Base-by-base conservation (phyloP, 108 stramenopile species). In the Nitzschia putrida region DNA sequence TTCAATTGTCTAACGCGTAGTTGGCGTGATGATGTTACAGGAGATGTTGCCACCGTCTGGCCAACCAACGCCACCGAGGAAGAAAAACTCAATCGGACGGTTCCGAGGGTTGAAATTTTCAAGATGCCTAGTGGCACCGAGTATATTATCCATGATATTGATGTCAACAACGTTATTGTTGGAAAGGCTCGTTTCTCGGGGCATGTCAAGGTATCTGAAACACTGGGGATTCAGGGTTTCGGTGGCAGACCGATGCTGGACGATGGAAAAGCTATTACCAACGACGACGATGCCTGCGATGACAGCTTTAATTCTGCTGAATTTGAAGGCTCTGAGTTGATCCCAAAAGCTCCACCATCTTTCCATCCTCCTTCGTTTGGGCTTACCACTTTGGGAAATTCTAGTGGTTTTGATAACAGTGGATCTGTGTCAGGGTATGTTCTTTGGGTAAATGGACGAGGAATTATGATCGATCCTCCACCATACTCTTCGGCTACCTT, bases 391-490 rank as follows among this genome's bases (percentile, higher is more conserved):
- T 76, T 97, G 14, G 95, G 97, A 7, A 95, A 92, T 80, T 96
- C 95, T 0, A 94, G 95, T 69, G 95, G 97, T 5, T 97, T 97
- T 72, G 97, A 97, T 42, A 84, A 87, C 55, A 92, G 79, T 64
- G 97, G 97, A 40, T 93, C 91, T n/a, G 88, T 90, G 14, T 88
- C 90, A 57, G 97, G 97, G 10, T 97, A 95, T 78, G 97, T 97
- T 21, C 71, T 97, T 20, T 97, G 95, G 97, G 87, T 97, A n/a
- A 96, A 96, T 58, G 86, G 97, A 1, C 55, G 92, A 29, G 97
- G 97, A 10, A 83, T 95, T 16, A 97, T 97, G 97, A 94, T 97
- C 50, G 97, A 97, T 64, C 97, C 97, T 0, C 97, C 97, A 9
- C 97, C 97, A 13, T 93, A 90, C 53, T 90, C 92, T 14, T 89